Evolutionary conservation across 1,284 basidiomycete genomes (phyloP), one percentile per base, ranked within the genome.

Genomic region (Mrakiaceae sp.): DNA sequence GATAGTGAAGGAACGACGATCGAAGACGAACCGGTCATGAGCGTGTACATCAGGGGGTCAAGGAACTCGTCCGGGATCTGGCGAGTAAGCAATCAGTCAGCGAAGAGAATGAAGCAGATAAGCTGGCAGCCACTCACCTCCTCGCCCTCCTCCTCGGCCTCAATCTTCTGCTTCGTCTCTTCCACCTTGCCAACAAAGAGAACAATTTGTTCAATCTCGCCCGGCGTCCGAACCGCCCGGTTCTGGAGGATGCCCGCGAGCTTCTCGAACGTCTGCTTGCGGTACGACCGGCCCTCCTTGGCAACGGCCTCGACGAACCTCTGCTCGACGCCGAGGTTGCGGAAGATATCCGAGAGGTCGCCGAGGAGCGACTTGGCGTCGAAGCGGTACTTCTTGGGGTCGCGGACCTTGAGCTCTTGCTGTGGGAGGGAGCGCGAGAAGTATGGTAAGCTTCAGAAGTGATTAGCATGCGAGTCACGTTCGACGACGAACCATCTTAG

Each of bases 271-370:
- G 95, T 77, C 69, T 85, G 85, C 72, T 85, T 88, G 65, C 80
- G 82, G 73, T 98, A 99, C 76, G 90, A 94, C 50, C 96, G 82
- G 10, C 91, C 95, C 71, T 99, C 96, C 43, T 81, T 84, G 1
- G 96, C 95, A 27, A 98, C 89, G 2, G 91, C 93, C 47, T 82
- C 80, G n/a, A 88, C 83, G 72, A 98, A 98, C 63, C 85, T 85
- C 3, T 80, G 79, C 72, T 87, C 85, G 64, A 86, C 83, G 67
- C 87, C 86, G 62, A 99, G 79, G 74, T 98, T 96, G 65, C 97
- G 78, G 76, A 90, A 98, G 56, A 98, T 87, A 74, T 92, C 87
- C 57, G 98, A 79, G 68, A 99, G 84, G 71, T 96, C 90, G 68
- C 84, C 85, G 49, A 99, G 80, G 47, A 98, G 80, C 57, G 81